Evolutionary conservation across 495 filamentous ascomycete species (phyloP).

Genomic region (Lasiosphaeria ovina): DNA sequence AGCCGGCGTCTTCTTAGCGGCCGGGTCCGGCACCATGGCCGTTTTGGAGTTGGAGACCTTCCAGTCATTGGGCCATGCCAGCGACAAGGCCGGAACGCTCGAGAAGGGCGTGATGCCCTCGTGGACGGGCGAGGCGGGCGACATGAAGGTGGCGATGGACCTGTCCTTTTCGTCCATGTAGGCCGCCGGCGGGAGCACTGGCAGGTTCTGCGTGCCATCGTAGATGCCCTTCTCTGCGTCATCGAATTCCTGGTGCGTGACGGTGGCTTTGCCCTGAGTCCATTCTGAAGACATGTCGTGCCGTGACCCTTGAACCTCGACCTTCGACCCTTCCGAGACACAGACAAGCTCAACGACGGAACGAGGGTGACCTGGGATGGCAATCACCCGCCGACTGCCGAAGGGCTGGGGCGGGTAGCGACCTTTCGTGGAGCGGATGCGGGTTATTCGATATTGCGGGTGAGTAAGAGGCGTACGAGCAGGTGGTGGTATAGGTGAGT

Average conservation of each 20-base stretch:
- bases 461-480: too few species aligned
- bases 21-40: constrained; percentile 8
- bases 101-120: constrained; percentile 40
- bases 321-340: not conserved
- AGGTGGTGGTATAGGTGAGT: not conserved
- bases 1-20: constrained; percentile 8
- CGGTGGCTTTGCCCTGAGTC: constrained; percentile 9
- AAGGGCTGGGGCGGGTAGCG: not conserved
- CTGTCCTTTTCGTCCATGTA: constrained; percentile 29
- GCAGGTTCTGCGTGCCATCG: constrained; percentile 30
- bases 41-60: constrained; percentile 14
- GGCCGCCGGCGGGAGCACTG: constrained; percentile 27
- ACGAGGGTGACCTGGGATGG: constrained; percentile 1
- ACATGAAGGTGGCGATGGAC: constrained; percentile 20
- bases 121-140: constrained; percentile 33
- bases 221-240: constrained; percentile 44
- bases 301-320: not conserved
- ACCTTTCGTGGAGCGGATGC: not conserved
- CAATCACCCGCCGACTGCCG: constrained; percentile 2
- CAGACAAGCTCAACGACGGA: not conserved
- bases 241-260: constrained; percentile 25
- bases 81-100: constrained; percentile 32
- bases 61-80: constrained; percentile 25
- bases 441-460: too few species aligned
- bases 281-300: constrained; percentile 26